Percentiles rank a stretch among this genome's conserved stretches.
Evolutionary conservation across 345 rosid genomes (phyloP).

Genomic region (Ceriops zippeliana): DNA sequence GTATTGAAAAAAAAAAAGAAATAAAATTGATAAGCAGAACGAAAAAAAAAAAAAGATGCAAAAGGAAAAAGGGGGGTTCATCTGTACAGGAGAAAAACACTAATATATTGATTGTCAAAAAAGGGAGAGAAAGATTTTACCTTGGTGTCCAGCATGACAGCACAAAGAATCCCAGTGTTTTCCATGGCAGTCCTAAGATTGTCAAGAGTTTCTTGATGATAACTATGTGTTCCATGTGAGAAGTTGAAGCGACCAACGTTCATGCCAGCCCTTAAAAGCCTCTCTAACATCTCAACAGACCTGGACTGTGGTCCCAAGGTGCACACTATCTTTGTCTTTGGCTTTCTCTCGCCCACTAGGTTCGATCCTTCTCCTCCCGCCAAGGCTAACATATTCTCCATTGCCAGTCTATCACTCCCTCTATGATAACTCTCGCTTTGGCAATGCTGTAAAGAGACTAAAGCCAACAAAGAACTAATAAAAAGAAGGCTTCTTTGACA

Average conservation of each 20-base stretch:
- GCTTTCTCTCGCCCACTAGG: constrained; percentile 30
- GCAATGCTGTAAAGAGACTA: background rate
- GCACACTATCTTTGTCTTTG: constrained; percentile 94
- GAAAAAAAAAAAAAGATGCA: no score
- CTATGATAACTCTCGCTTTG: background rate
- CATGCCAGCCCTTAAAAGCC: constrained; percentile 84
- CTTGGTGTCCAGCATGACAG: constrained; percentile 98
- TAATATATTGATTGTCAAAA: background rate
- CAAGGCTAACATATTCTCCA: constrained; percentile 10
- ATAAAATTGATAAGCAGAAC: no score
- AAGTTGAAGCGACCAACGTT: constrained; percentile 55
- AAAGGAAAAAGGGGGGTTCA: no score
- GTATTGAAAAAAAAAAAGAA: no score
- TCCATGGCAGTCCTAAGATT: constrained; percentile 81
- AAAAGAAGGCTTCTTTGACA: no score
- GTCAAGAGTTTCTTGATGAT: constrained; percentile 88
- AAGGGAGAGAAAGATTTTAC: constrained; percentile 16
- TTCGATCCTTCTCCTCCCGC: background rate
- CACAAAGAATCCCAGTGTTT: constrained; percentile 85
- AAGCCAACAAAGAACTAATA: background rate
- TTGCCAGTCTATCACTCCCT: background rate
- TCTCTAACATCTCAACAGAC: constrained; percentile 72
- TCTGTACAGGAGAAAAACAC: background rate
- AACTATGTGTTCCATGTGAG: constrained; percentile 91
- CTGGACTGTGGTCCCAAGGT: constrained; percentile 91